These are phyloP conservation scores for Flaveria ramosissima DNA, from an alignment of 129 eudicot species.

Conservation along the genomic window DNA sequence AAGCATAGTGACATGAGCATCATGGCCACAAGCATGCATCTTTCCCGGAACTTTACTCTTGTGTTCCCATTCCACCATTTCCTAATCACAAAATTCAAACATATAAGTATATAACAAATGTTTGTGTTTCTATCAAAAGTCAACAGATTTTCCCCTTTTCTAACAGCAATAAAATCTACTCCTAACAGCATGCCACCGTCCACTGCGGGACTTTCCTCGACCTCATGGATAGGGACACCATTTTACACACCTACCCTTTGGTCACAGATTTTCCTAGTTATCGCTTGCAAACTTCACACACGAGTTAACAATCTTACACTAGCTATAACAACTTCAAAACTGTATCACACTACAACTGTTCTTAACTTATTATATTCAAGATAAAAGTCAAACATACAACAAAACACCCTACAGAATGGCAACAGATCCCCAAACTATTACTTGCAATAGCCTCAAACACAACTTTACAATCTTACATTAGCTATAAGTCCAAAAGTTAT, in stretches of 20 bases:
- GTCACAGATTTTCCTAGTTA: background rate
- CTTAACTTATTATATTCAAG: conserved; percentile 6
- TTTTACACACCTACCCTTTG: too few relatives aligned
- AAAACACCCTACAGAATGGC: background rate
- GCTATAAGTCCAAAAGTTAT: conserved; percentile 15
- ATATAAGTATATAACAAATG: background rate
- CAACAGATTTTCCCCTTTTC: background rate
- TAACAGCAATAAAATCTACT: too few relatives aligned
- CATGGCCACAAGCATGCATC: conserved; percentile 99
- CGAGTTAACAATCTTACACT: background rate
- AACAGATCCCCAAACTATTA: background rate
- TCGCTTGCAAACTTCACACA: conserved; percentile 19
- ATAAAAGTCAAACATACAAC: conserved; percentile 14
- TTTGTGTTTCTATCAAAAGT: background rate
- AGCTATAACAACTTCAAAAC: conserved; percentile 6
- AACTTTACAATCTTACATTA: background rate
- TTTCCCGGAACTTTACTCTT: conserved; percentile 87
- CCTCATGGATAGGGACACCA: too few relatives aligned
- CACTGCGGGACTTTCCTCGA: too few relatives aligned
- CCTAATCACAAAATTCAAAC: conserved; percentile 47
- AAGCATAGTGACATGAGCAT: conserved; percentile 99
- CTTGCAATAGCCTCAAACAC: conserved; percentile 12
- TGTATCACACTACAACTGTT: background rate
- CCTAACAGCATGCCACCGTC: too few relatives aligned
- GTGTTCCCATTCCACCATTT: conserved; percentile 98